These are phyloP conservation scores for Celoporthe dispersa DNA, from an alignment of 2,329 filamentous ascomycete species.

Conservation along the genomic window DNA sequence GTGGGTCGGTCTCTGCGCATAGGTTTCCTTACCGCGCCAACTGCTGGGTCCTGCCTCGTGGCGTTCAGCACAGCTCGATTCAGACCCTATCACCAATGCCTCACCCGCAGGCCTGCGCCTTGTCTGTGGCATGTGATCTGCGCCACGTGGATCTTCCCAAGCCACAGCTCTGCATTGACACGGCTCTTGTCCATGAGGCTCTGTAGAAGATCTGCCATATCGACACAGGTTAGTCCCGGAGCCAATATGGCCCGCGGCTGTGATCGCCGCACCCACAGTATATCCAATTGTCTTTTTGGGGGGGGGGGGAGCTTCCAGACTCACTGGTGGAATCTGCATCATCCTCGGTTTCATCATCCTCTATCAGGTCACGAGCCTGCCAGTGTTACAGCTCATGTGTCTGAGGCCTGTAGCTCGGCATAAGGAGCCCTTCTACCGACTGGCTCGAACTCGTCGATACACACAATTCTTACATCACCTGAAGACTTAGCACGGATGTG, in stretches of 20 bases:
- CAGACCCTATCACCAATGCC: neutral
- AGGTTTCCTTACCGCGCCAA: neutral
- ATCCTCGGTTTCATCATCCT: conserved; percentile 5
- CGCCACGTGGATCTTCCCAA: neutral
- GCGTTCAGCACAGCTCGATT: neutral
- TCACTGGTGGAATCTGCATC: neutral
- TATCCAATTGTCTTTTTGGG: neutral
- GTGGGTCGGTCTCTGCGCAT: neutral
- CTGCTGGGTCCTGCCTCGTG: neutral
- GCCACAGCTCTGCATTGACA: neutral
- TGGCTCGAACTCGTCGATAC: neutral
- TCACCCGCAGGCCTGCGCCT: neutral
- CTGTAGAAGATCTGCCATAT: conserved; percentile 6
- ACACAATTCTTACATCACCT: neutral
- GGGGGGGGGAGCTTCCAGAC: neutral
- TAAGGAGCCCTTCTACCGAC: neutral
- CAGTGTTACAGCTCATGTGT: neutral
- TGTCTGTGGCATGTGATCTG: neutral
- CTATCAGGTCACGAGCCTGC: neutral
- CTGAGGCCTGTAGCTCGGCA: neutral
- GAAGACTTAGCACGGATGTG: neutral
- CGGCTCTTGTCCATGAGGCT: neutral
- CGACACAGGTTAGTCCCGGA: neutral
- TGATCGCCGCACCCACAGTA: conserved; percentile 10
- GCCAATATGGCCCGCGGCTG: neutral